Base-by-base conservation (phyloP, 225 moss, liverwort and hornwort species). In the Lunularia cruciata region DNA sequence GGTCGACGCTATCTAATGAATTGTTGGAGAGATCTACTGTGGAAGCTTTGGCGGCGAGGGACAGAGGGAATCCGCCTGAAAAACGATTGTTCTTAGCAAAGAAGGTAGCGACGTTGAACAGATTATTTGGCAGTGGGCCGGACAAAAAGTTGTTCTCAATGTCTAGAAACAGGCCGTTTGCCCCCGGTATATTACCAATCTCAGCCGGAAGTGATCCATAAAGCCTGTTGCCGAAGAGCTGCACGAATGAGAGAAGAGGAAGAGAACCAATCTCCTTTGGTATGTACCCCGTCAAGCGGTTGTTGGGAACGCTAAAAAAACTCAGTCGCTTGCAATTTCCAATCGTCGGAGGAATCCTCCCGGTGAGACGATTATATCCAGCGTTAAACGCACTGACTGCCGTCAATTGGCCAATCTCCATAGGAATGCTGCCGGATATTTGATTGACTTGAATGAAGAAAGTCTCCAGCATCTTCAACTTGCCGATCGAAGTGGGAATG, bases 371-470 rank as follows among this genome's bases (percentile, higher is more conserved):
- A 68, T 92, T 92, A 57, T 71, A 71, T 5, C 72, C 68, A 3
- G 90, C 79, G 30, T 71, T 79, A 70, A 92, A 35, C 33, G 76
- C 71, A 74, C 72, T 75, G 38, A 92, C 75, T 16, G 76, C 32
- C 13, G 37, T 33, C 19, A 81, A 57, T 15, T 53, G 71, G 19
- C 81, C 70, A 13, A 92, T 58, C 64, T 81, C 86, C 22, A 72
- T 3, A 18, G 92, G 90, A 71, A 92, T 83, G 60, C 58, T 34
- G 6, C 92, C 86, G 56, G 80, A 82, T 46, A 92, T 43, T 30
- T 30, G 13, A 59, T 87, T 89, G 65, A 23, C 76, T 34, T 83
- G 85, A 16, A 78, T 20, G 46, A 53, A 48, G 8, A 70, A 63
- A 10, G 40, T 42, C 26, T 20, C 10, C 2, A 89, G 80, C 54